phyloP scores from a whole-genome alignment of 192 early-diverging fungal genomes.

The Rhizophagus prolifer region DNA sequence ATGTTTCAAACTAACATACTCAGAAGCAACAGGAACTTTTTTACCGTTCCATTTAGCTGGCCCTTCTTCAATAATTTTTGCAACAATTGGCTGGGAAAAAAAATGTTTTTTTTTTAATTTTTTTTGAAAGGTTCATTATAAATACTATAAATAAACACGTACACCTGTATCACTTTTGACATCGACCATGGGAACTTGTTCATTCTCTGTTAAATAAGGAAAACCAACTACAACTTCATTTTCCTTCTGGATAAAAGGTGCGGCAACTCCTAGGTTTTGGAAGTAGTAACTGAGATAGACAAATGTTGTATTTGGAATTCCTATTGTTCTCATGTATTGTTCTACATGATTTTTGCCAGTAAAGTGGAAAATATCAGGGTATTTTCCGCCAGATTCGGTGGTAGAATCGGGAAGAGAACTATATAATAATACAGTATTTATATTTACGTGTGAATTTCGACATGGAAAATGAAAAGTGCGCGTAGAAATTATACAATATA shows the following conservation, averaged over 20 bases:
- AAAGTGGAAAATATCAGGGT: not conserved
- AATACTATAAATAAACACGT: not conserved
- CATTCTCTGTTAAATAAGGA: not conserved
- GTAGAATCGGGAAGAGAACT: not conserved
- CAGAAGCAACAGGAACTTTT: not conserved
- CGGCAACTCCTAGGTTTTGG: not conserved
- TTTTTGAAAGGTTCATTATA: not conserved
- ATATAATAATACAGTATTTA: not conserved
- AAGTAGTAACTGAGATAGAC: not conserved
- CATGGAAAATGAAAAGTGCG: too few species aligned
- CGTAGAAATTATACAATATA: too few species aligned
- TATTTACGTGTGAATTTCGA: too few species aligned
- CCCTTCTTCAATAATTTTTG: constrained; percentile 19
- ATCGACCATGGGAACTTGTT: not conserved
- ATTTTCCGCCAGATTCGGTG: too few species aligned
- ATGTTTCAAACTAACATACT: not conserved
- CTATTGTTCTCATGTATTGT: not conserved
- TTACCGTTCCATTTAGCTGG: constrained; percentile 8
- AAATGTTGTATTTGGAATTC: constrained; percentile 17
- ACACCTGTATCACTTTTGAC: not conserved
- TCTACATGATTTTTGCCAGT: constrained; percentile 1
- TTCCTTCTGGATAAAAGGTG: not conserved
- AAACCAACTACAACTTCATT: not conserved
- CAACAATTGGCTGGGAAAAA: not conserved
- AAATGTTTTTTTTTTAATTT: not conserved